Base-by-base conservation (phyloP, 257 asterid species). In the Ajuga chamaepitys region DNA sequence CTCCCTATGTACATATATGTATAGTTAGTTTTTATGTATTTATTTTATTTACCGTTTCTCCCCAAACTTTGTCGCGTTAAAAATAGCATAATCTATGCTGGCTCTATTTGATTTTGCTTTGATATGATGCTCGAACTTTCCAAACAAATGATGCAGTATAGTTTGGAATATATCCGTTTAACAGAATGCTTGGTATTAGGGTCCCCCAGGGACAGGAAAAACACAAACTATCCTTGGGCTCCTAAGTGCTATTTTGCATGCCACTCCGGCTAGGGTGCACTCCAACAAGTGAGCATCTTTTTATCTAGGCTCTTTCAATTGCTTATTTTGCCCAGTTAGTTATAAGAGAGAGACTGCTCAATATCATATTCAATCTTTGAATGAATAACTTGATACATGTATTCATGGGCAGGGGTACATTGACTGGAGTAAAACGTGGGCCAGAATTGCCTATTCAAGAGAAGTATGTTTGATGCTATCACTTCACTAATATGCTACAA, bases 191-290 rank as follows among this genome's bases (percentile, higher is more conserved):
- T 80, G 55, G 75, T 78, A 82, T 37, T 79, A 94, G 97, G 99
- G 97, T 0, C 99, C 99, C 70, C 97, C 99, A 61, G 99, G 99
- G 54, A 94, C 96, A 24, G 99, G 99, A 69, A 94, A 94, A 79
- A 94, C 99, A 14, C 99, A 90, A 73, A 94, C 99, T 67, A 90
- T 94, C 71, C 97, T 94, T 72, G 99, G 99, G 72, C 60, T 94
- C 28, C 96, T 94, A 57, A 85, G 97, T 82, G 91, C 99, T 68
- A 83, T 94, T 78, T 78, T 89, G 84, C 99, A 94, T 80, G 95
- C 99, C 68, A 88, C 95, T 68, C 99, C 99, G 47, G 87, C 99
- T 61, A 84, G 95, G 81, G 84, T 94, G 58, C 93, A 80, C 74
- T 76, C 91, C 55, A 73, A 82, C 75, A 78, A 76, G 99, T 94